Base-by-base conservation (phyloP, 2,329 filamentous ascomycete genomes). In the Sporothrix variecibatus region DNA sequence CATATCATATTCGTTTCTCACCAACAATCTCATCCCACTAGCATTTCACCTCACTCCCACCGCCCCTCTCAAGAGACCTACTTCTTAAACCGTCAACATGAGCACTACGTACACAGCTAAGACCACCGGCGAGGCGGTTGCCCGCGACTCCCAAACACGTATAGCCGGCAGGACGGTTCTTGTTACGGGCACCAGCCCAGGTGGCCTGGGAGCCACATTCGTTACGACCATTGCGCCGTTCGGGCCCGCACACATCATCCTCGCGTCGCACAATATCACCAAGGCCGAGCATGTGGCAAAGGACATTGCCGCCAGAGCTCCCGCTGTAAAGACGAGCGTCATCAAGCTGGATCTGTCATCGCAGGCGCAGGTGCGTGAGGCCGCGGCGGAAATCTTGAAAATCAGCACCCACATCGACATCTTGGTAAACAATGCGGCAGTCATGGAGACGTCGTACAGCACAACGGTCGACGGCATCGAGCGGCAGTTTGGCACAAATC, bases 401-500 rank as follows among this genome's bases (percentile, higher is more conserved):
- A 82, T 82, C 78, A 76, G 77, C 0, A 69, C 74, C 49, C 73
- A 74, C n/a, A 76, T 85, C 43, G 81, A 85, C 71, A 80, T 86
- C 38, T 70, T 87, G 1, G 78, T 87, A 70, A 85, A 85, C 75
- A 86, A 84, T 71, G 85, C 85, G 0, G 85, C 81, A 20, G 77
- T 86, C 46, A 85, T 84, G 81, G 81, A 77, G 0, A 51, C 81
- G 15, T 79, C 82, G 6, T 81, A 81, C 53, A 79, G 78, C 1
- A 75, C 81, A n/a, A 82, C 80, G 9, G 76, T 79, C 3, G 83
- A 86, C 2, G 85, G 85, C 0, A 79, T 83, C 68, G 85, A 86
- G 78, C 77, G 78, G 72, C 84, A 85, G 74, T 82, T 87, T 2
- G 85, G 83, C 6, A 82, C 83, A 15, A 88, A 88, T 77, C 84